Conservation (phyloP, 352 stramenopile genomes). For the Peronospora tabacina region DNA sequence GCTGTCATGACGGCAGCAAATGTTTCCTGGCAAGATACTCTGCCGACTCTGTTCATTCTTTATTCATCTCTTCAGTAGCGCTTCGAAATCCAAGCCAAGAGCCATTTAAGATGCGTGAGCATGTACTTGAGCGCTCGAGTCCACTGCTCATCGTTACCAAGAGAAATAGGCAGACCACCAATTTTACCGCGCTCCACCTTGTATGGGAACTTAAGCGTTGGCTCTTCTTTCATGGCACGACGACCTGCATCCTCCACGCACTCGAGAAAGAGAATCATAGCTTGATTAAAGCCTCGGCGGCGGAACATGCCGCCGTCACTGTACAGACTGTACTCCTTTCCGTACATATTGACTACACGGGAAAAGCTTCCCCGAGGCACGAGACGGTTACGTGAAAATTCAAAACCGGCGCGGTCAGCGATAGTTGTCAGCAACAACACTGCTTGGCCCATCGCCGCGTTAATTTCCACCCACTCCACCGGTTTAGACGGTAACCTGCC, state of each 20-base stretch:
- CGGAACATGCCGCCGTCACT: constrained; percentile 83
- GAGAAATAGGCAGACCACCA: constrained; percentile 79
- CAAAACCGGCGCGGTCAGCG: constrained; percentile 66
- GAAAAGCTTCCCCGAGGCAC: constrained; percentile 81
- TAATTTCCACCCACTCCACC: constrained; percentile 89
- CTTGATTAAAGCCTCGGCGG: constrained; percentile 87
- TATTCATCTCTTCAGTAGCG: constrained; percentile 42
- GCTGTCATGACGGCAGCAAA: constrained; percentile 8
- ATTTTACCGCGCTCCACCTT: constrained; percentile 88
- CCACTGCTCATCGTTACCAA: constrained; percentile 88
- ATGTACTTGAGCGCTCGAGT: constrained; percentile 89
- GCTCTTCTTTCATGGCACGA: constrained; percentile 84
- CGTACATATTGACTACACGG: constrained; percentile 79
- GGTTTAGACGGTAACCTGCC: constrained; percentile 70
- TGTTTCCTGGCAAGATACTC: constrained; percentile 17
- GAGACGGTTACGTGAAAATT: constrained; percentile 78
- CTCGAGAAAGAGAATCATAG: constrained; percentile 86
- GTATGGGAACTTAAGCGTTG: constrained; percentile 86
- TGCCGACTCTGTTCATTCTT: constrained; percentile 13
- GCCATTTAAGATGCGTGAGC: constrained; percentile 89
- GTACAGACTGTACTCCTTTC: constrained; percentile 75
- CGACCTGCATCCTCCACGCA: constrained; percentile 83
- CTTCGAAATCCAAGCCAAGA: constrained; percentile 89
- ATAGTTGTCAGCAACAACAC: constrained; percentile 82
- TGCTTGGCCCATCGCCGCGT: constrained; percentile 78